Evolutionary conservation across 768 basidiomycete species (phyloP).

Genomic region (Tephrocybe sp.): DNA sequence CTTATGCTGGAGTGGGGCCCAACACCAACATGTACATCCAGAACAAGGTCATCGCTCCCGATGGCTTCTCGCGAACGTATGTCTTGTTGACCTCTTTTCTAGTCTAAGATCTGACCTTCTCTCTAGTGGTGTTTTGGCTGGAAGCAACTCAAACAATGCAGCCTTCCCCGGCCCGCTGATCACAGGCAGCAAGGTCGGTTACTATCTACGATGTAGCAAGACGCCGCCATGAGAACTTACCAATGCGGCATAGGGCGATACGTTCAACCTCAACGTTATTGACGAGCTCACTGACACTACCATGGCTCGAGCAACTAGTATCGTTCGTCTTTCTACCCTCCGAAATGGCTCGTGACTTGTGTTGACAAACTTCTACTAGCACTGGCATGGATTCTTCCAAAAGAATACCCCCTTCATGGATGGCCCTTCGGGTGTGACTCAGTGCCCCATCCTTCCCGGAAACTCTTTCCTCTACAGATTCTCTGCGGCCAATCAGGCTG

Average conservation of each 20-base stretch:
- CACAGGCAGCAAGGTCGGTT: constrained; percentile 21
- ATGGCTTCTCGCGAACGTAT: constrained; percentile 37
- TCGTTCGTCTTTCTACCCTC: constrained; percentile 28
- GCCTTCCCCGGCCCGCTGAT: constrained; percentile 26
- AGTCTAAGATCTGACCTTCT: neutral
- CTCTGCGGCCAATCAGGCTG: constrained; percentile 21
- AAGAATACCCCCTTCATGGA: constrained; percentile 23
- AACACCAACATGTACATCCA: constrained; percentile 27
- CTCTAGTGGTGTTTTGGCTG: constrained; percentile 24
- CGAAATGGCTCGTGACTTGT: too few species aligned
- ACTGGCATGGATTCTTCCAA: constrained; percentile 56
- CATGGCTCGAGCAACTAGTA: constrained; percentile 28
- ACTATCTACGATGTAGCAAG: too few species aligned
- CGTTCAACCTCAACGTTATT: constrained; percentile 41
- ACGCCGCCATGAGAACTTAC: too few species aligned
- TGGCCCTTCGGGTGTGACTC: constrained; percentile 39
- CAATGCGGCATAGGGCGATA: constrained; percentile 29
- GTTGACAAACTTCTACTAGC: constrained; percentile 30
- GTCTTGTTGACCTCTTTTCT: constrained; percentile 1
- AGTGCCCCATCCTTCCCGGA: constrained; percentile 44
- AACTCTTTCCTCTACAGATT: constrained; percentile 45
- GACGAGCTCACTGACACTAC: constrained; percentile 40
- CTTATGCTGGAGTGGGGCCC: constrained; percentile 4
- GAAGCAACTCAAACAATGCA: constrained; percentile 11
- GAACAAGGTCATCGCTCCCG: constrained; percentile 38